These are phyloP conservation scores for Teratosphaeria nubilosa DNA, from an alignment of 2,329 filamentous ascomycete species.

Conservation along the genomic window DNA sequence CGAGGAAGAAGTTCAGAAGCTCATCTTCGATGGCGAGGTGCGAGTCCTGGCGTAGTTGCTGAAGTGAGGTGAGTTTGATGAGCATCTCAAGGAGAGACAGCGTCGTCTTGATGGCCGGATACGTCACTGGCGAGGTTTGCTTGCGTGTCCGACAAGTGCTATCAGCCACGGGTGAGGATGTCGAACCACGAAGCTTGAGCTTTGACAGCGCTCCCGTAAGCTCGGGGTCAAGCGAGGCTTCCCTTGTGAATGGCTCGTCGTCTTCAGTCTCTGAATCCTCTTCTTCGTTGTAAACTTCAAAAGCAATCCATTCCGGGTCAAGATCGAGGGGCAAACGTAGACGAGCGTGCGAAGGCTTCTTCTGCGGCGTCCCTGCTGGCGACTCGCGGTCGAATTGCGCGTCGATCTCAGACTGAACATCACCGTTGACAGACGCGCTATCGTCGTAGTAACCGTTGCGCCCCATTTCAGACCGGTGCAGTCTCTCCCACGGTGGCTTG, in stretches of 20 bases:
- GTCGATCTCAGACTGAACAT: constrained; percentile 37
- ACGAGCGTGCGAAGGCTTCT: constrained; percentile 16
- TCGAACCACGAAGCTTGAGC: constrained; percentile 30
- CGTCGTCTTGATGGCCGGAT: constrained; percentile 48
- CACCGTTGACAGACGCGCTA: constrained; percentile 13
- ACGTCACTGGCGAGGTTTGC: constrained; percentile 4
- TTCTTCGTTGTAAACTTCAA: constrained; percentile 68
- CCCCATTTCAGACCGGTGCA: constrained; percentile 28
- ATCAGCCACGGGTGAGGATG: constrained; percentile 1
- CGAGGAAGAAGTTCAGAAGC: constrained; percentile 77
- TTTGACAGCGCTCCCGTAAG: constrained; percentile 36
- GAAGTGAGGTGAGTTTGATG: constrained; percentile 72
- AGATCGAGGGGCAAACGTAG: constrained; percentile 63
- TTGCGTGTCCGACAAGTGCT: background rate
- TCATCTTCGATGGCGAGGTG: constrained; percentile 87
- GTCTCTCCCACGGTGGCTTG: constrained; percentile 49
- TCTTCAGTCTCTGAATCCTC: constrained; percentile 43
- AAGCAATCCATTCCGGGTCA: constrained; percentile 82
- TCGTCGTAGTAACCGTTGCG: constrained; percentile 6
- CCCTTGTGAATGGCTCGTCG: constrained; percentile 10
- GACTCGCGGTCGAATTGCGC: constrained; percentile 37
- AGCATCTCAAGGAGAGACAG: constrained; percentile 81
- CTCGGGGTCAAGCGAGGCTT: constrained; percentile 30
- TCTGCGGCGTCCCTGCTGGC: constrained; percentile 10
- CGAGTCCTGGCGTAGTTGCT: constrained; percentile 83